Evolutionary conservation across 441 rosid genomes (phyloP).

Genomic region (Erodium trifolium): DNA sequence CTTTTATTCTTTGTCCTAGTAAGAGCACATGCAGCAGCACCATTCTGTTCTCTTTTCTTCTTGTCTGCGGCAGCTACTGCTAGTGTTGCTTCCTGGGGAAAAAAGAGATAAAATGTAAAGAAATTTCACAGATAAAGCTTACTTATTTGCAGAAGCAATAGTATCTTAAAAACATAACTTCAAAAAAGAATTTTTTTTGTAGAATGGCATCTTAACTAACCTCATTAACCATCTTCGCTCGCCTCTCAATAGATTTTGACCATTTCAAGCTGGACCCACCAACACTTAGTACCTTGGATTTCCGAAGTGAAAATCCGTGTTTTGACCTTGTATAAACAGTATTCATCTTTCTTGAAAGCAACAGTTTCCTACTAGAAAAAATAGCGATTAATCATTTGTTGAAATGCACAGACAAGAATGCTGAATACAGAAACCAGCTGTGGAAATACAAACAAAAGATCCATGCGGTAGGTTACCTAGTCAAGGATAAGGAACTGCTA

Average conservation of each 20-base stretch:
- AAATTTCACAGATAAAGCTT: conserved; percentile 10
- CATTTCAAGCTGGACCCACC: conserved; percentile 89
- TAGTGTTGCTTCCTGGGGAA: conserved; percentile 66
- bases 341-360: conserved; percentile 63
- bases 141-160: conserved; percentile 10
- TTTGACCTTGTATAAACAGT: conserved; percentile 75
- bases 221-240: conserved; percentile 81
- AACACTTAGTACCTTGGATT: conserved; percentile 82
- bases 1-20: conserved; percentile 37
- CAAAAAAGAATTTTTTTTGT: conserved; percentile 4
- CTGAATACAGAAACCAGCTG: conserved; percentile 14
- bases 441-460: conserved; percentile 20
- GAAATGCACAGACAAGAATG: conserved; percentile 16
- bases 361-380: conserved; percentile 46
- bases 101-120: not conserved
- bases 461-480: conserved; percentile 41
- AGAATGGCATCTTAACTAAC: conserved; percentile 35
- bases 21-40: conserved; percentile 22
- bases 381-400: conserved; percentile 18
- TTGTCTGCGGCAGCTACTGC: conserved; percentile 80
- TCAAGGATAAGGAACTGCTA: conserved; percentile 42
- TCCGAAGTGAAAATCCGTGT: conserved; percentile 78
- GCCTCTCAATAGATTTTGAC: conserved; percentile 88
- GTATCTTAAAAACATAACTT: conserved; percentile 10
- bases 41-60: conserved; percentile 53